phyloP scores from a whole-genome alignment of 106 monocot species.

The Acorus gramineus region DNA sequence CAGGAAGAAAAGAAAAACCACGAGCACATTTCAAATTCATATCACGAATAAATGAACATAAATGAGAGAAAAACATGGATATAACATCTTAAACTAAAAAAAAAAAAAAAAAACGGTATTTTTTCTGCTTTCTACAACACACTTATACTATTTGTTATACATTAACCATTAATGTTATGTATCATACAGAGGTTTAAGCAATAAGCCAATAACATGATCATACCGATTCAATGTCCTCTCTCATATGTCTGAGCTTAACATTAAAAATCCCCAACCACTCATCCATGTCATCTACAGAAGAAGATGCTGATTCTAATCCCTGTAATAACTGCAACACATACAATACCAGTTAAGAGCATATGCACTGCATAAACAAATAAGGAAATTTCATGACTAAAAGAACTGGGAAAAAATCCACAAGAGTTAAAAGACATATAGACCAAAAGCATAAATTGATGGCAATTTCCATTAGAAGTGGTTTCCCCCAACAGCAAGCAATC shows the following conservation, averaged over 20 bases:
- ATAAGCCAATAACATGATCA: not conserved
- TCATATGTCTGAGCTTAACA: constrained; percentile 95
- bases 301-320: constrained; percentile 62
- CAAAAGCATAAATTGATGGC: no score
- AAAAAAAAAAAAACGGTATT: not conserved
- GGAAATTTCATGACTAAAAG: not conserved
- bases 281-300: constrained; percentile 94
- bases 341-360: no score
- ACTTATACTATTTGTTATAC: no score
- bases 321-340: constrained; percentile 51
- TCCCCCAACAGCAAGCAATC: no score
- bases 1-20: not conserved
- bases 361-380: not conserved
- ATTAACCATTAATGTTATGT: no score
- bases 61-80: no score
- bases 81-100: not conserved
- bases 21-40: no score
- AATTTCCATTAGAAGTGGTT: no score
- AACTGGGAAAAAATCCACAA: not conserved
- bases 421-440: not conserved
- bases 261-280: constrained; percentile 98
- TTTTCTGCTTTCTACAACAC: not conserved
- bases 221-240: constrained; percentile 99
- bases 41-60: no score
- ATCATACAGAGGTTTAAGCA: no score